Evolutionary conservation across 2,329 filamentous ascomycete genomes (phyloP).

Genomic region (Tetracladium maxilliforme): DNA sequence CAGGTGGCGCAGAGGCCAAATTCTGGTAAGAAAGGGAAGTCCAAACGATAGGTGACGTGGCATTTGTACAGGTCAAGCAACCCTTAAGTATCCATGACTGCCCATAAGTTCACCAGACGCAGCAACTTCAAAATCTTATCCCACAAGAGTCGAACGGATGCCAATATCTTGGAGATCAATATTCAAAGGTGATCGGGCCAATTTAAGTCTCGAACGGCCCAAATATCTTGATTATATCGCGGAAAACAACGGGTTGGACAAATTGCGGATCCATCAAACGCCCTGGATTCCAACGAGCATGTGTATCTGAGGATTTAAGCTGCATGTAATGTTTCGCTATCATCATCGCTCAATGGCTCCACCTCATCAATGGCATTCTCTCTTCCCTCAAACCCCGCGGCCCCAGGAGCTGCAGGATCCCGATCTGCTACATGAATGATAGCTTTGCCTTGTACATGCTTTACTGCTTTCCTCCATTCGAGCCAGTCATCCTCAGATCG

Average conservation of each 20-base stretch:
- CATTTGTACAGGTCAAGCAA: no score
- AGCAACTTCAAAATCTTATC: slow-evolving; percentile 1
- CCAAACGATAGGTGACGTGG: not conserved
- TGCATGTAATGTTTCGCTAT: slow-evolving; percentile 11
- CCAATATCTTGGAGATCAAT: slow-evolving; percentile 1
- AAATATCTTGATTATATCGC: not conserved
- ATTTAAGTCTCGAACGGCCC: not conserved
- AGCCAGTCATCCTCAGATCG: slow-evolving; percentile 70
- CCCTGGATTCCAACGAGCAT: slow-evolving; percentile 1
- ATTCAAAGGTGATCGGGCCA: not conserved
- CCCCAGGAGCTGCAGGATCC: slow-evolving; percentile 41
- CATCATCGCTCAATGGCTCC: slow-evolving; percentile 68
- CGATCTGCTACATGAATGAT: slow-evolving; percentile 73
- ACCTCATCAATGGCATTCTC: slow-evolving; percentile 77
- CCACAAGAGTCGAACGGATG: not conserved
- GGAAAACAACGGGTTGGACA: slow-evolving; percentile 1
- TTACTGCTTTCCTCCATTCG: slow-evolving; percentile 65
- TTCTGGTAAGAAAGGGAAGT: slow-evolving; percentile 9
- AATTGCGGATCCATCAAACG: slow-evolving; percentile 1
- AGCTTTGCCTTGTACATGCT: slow-evolving; percentile 63
- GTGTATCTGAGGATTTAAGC: slow-evolving; percentile 1
- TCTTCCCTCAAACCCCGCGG: slow-evolving; percentile 41
- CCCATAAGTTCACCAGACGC: no score
- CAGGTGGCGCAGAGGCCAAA: slow-evolving; percentile 17
- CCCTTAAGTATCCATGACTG: no score